phyloP scores from a whole-genome alignment of 495 filamentous ascomycete genomes.

The Aspergillus cristatus region DNA sequence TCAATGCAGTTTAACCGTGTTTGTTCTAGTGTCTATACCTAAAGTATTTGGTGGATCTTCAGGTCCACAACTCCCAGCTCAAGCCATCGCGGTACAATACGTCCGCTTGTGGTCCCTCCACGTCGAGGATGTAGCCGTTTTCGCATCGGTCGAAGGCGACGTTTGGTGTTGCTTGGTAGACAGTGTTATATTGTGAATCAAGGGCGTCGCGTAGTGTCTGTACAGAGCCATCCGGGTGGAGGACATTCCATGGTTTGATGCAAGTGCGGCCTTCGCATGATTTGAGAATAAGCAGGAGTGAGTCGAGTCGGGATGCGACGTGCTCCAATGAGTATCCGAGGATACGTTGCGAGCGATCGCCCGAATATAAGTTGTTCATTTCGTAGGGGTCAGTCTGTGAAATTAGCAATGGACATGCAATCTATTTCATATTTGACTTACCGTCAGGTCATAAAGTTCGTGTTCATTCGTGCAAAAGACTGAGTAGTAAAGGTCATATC shows the following conservation, averaged over 20 bases:
- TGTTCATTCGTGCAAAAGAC: slow-evolving; percentile 60
- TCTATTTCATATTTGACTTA: slow-evolving; percentile 11
- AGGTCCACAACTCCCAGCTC: slow-evolving; percentile 27
- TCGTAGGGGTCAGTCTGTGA: slow-evolving; percentile 50
- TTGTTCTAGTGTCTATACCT: too few relatives aligned
- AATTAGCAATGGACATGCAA: background rate
- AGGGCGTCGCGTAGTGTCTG: slow-evolving; percentile 31
- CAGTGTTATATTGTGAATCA: slow-evolving; percentile 41
- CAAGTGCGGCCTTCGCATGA: slow-evolving; percentile 51
- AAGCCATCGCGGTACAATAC: slow-evolving; percentile 22
- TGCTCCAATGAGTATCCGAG: slow-evolving; percentile 37
- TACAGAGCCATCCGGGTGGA: slow-evolving; percentile 44
- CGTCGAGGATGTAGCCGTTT: slow-evolving; percentile 48
- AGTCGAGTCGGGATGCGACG: slow-evolving; percentile 45
- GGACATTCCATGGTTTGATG: slow-evolving; percentile 47
- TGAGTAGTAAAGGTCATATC: slow-evolving; percentile 53
- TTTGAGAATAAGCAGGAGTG: slow-evolving; percentile 55
- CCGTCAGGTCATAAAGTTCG: slow-evolving; percentile 54
- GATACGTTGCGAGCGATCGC: slow-evolving; percentile 11
- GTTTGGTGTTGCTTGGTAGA: slow-evolving; percentile 42
- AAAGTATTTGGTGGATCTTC: too few relatives aligned
- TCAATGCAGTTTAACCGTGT: too few relatives aligned
- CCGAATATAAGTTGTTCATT: slow-evolving; percentile 45
- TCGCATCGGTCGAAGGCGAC: slow-evolving; percentile 52
- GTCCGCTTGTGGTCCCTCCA: slow-evolving; percentile 47